These are phyloP conservation scores for Isabelozyma gotoi DNA, from an alignment of 805 yeast species.

Conservation along the genomic window DNA sequence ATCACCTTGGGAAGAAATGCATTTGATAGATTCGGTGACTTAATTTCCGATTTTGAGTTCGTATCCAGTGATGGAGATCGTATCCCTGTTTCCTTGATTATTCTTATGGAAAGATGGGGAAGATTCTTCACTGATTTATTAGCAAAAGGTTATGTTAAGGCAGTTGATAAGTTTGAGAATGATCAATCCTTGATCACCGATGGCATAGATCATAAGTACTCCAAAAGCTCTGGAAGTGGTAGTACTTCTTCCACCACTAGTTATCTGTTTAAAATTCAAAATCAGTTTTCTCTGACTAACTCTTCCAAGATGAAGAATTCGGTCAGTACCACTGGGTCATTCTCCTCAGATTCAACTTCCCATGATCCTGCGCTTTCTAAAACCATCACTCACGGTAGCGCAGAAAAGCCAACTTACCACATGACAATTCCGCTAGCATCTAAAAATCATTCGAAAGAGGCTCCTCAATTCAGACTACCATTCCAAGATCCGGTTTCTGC, in stretches of 20 bases:
- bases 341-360: conserved; percentile 6
- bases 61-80: conserved; percentile 68
- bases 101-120: conserved; percentile 78
- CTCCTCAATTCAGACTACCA: conserved; percentile 66
- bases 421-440: conserved; percentile 21
- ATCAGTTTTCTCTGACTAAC: neutral
- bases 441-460: conserved; percentile 21
- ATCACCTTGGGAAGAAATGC: conserved; percentile 77
- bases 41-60: conserved; percentile 70
- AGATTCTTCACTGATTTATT: conserved; percentile 61
- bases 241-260: conserved; percentile 7
- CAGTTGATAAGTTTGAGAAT: conserved; percentile 42
- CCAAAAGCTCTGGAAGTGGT: conserved; percentile 5
- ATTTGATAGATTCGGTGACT: conserved; percentile 61
- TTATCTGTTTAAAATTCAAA: conserved; percentile 4
- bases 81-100: conserved; percentile 58
- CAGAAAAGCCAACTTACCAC: conserved; percentile 13
- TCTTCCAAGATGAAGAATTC: conserved; percentile 10
- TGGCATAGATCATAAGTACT: neutral
- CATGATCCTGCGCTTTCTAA: conserved; percentile 1
- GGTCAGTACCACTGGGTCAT: conserved; percentile 7
- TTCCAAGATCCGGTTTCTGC: conserved; percentile 50
- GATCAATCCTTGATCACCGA: conserved; percentile 11
- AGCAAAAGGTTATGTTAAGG: conserved; percentile 63
- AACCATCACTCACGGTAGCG: neutral